Conservation (phyloP, 140 eudicot genomes). For the Ambrosia hybrid region DNA sequence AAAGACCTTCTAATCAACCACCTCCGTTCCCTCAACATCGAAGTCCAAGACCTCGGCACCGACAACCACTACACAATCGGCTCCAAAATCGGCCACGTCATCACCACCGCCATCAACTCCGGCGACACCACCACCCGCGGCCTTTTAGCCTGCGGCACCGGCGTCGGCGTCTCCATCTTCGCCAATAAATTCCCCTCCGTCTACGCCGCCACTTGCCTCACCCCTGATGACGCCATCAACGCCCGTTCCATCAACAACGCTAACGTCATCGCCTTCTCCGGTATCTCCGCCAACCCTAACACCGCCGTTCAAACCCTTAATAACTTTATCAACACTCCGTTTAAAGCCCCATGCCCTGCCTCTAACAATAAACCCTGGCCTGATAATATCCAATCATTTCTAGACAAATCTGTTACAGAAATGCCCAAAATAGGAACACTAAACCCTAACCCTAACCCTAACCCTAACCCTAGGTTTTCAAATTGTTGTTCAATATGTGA, state of each 20-base stretch:
- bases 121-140: slow-evolving; percentile 57
- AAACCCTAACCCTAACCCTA: neutral
- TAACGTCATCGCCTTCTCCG: slow-evolving; percentile 86
- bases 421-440: slow-evolving; percentile 58
- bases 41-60: slow-evolving; percentile 80
- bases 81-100: slow-evolving; percentile 62
- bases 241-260: slow-evolving; percentile 77
- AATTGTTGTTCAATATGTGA: slow-evolving; percentile 51
- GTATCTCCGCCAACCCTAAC: slow-evolving; percentile 56
- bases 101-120: slow-evolving; percentile 44
- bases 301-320: slow-evolving; percentile 57
- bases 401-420: slow-evolving; percentile 47
- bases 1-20: slow-evolving; percentile 68
- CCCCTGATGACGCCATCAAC: slow-evolving; percentile 64
- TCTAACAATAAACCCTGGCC: slow-evolving; percentile 69
- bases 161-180: slow-evolving; percentile 83
- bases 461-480: neutral
- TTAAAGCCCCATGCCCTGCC: slow-evolving; percentile 84
- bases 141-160: slow-evolving; percentile 91
- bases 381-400: slow-evolving; percentile 47
- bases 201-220: slow-evolving; percentile 81
- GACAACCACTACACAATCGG: slow-evolving; percentile 78
- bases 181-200: slow-evolving; percentile 92
- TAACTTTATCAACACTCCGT: slow-evolving; percentile 63
- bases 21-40: slow-evolving; percentile 66